Conservation (phyloP, 352 stramenopile genomes). For the Pythium grandisporangium region DNA sequence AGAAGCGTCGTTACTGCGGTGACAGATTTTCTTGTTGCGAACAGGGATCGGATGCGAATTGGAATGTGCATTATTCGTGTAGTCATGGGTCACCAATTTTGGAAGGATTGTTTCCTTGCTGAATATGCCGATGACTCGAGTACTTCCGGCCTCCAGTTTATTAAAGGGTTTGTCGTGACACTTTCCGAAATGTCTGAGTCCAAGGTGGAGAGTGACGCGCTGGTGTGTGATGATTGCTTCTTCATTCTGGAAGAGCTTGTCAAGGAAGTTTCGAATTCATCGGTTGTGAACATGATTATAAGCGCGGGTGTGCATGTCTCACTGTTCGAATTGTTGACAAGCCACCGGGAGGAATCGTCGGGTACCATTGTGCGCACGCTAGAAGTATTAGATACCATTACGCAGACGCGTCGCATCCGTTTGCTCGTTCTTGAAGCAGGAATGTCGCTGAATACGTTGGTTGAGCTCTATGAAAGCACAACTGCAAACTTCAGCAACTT, state of each 20-base stretch:
- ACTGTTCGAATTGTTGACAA: constrained; percentile 43
- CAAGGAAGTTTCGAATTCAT: constrained; percentile 44
- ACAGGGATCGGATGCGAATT: constrained; percentile 32
- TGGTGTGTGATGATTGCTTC: constrained; percentile 55
- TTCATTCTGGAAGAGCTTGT: constrained; percentile 52
- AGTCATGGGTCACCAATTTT: constrained; percentile 46
- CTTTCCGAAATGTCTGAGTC: neutral
- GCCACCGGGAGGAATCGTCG: neutral
- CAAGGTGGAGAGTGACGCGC: constrained; percentile 10
- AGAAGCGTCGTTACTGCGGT: constrained; percentile 55
- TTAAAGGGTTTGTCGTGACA: constrained; percentile 49
- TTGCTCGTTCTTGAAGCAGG: constrained; percentile 63
- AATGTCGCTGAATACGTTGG: constrained; percentile 33
- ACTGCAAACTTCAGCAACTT: constrained; percentile 26
- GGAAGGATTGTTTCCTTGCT: constrained; percentile 68
- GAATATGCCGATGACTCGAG: constrained; percentile 58
- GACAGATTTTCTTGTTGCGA: constrained; percentile 64
- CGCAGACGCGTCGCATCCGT: constrained; percentile 51
- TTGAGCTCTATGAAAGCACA: constrained; percentile 40
- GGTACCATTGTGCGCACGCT: constrained; percentile 15
- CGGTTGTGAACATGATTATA: constrained; percentile 60
- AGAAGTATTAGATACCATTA: constrained; percentile 41
- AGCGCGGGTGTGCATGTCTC: constrained; percentile 56
- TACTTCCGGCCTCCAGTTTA: constrained; percentile 48
- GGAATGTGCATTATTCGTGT: constrained; percentile 68